Evolutionary conservation across 306 rosid species (phyloP).

Genomic region (Arachis hypogaea): DNA sequence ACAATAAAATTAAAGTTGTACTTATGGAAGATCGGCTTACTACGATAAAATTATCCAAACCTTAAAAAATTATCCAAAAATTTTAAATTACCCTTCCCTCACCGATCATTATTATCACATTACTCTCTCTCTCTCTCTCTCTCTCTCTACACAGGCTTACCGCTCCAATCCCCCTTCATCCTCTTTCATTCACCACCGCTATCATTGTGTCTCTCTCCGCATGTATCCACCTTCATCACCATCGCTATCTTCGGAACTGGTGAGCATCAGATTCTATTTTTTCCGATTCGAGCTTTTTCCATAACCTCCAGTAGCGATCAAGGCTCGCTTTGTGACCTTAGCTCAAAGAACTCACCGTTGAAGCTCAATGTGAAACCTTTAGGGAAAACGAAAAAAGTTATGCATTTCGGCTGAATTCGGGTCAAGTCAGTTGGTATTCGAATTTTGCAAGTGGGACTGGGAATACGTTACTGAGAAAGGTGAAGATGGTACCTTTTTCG

Average conservation of each 20-base stretch:
- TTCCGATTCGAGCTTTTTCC: conserved; percentile 69
- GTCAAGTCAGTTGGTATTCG: neutral
- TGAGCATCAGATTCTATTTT: conserved; percentile 27
- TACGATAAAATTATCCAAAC: too few species aligned
- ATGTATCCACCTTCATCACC: conserved; percentile 76
- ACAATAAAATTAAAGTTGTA: too few species aligned
- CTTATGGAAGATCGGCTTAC: too few species aligned
- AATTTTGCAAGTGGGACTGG: conserved; percentile 23
- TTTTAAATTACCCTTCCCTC: too few species aligned
- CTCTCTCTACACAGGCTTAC: conserved; percentile 81
- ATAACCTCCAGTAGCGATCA: conserved; percentile 62
- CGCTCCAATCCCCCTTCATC: conserved; percentile 76
- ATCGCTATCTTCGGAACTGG: conserved; percentile 50
- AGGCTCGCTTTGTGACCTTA: conserved; percentile 74
- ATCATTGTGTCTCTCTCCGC: conserved; percentile 76
- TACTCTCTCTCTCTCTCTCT: too few species aligned
- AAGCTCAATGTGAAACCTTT: conserved; percentile 75
- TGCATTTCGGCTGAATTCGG: neutral
- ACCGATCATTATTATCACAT: too few species aligned
- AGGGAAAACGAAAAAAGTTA: neutral
- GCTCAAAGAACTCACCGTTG: conserved; percentile 54
- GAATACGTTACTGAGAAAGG: conserved; percentile 55
- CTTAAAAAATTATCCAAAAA: too few species aligned
- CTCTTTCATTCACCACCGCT: conserved; percentile 62
- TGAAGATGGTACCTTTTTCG: conserved; percentile 44